Base-by-base conservation (phyloP, 2,329 filamentous ascomycete genomes). In the Bipolaris victoriae region DNA sequence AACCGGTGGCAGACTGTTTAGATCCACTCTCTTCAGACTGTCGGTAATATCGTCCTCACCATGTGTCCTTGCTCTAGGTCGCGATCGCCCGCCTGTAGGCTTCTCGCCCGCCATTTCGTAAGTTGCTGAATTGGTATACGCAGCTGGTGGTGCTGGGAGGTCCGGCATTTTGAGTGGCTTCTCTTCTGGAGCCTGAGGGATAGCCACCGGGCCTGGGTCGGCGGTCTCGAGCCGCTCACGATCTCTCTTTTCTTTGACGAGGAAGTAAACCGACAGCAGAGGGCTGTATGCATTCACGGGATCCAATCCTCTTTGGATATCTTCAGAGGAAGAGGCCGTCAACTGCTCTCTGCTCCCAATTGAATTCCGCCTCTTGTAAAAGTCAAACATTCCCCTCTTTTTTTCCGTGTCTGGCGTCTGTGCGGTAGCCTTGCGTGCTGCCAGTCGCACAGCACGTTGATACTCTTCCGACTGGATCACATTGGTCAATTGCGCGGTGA, bases 401-500 rank as follows among this genome's bases (percentile, higher is more conserved):
- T 97, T 92, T n/a, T 83, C 80, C 15, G 87, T 73, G 79, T 88
- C 74, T 61, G 85, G 69, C 74, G 84, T 75, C 73, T 87, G 65
- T 76, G 83, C 63, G 7, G 79, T 76, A 49, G 85, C 90, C 78
- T 88, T 91, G 70, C 84, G 87, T 68, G 87, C 87, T 36, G 87
- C 85, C 11, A 88, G 79, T 53, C 87, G 86, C n/a, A 96, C 83
- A 5, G 92, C 92, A 57, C 88, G 87, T 69, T 96, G 92, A 67
- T 99, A 99, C 39, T 98, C 94, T 6, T 96, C 92, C 0, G 93
- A 97, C 68, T 96, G 90, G 58, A 99, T 85, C n/a, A 93, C 86
- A 62, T 90, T 90, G 9, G 88, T 90, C 41, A 99, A 84, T 72
- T 97, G 91, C 2, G 86, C 81, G 55, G 86, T 88, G 71, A 99